These are phyloP conservation scores for Mycena citricolor DNA, from an alignment of 1,284 basidiomycete genomes.

Conservation along the genomic window DNA sequence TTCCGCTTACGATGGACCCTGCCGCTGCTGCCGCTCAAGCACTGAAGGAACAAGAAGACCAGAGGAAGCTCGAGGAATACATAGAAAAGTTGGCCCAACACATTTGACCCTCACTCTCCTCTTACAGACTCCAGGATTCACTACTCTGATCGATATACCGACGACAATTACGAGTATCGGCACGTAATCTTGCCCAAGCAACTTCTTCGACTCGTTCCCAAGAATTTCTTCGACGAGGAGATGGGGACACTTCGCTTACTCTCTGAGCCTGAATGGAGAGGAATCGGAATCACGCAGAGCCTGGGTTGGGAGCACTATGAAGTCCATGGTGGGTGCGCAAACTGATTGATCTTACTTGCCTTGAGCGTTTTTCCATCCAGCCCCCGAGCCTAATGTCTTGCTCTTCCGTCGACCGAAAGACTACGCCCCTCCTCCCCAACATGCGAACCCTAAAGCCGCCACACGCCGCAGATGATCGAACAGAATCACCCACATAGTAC, in stretches of 20 bases:
- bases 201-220: slow-evolving; percentile 83
- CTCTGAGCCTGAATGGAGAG: slow-evolving; percentile 88
- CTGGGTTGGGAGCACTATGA: slow-evolving; percentile 98
- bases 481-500: too few relatives aligned
- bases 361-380: slow-evolving; percentile 38
- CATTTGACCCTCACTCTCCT: slow-evolving; percentile 12
- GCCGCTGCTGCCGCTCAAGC: slow-evolving; percentile 16
- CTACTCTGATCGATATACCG: slow-evolving; percentile 82
- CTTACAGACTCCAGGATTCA: slow-evolving; percentile 57
- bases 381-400: slow-evolving; percentile 84
- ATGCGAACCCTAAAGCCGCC: slow-evolving; percentile 19
- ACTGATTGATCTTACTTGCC: background rate
- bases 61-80: slow-evolving; percentile 61
- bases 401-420: slow-evolving; percentile 76
- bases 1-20: slow-evolving; percentile 13
- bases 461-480: slow-evolving; percentile 18
- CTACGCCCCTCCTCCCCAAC: slow-evolving; percentile 31
- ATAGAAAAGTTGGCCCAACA: slow-evolving; percentile 56
- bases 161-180: slow-evolving; percentile 85
- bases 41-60: slow-evolving; percentile 39
- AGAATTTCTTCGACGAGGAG: slow-evolving; percentile 79
- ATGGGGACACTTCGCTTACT: slow-evolving; percentile 81
- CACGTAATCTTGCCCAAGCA: slow-evolving; percentile 92
- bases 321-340: slow-evolving; percentile 75
- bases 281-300: slow-evolving; percentile 94